Evolutionary conservation across 1,139 yeast species (phyloP), one percentile per base, ranked within the genome.

Genomic region (Yamadazyma diddensiae): DNA sequence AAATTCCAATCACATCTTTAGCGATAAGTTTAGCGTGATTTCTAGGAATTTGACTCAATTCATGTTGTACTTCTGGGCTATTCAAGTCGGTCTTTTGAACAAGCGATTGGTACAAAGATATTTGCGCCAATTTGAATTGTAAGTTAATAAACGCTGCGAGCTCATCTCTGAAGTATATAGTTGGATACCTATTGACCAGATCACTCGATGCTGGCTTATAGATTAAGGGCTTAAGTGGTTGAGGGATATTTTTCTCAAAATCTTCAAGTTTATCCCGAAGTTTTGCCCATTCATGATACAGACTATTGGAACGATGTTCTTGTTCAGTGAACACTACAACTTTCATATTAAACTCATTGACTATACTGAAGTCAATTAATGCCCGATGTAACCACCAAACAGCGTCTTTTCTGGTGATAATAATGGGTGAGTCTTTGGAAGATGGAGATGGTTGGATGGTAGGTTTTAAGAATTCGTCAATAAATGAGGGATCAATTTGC

Each of bases 361-460:
- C 49, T 15, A 47, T 39, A 35, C 63, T 52, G 35, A 52, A 57
- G 30, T 54, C 53, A 11, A 60, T 35, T 23, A 60, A 42, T 25
- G 64, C 50, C 38, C 59, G 55, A 34, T 64, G 61, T 23, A 60
- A 43, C 71, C 70, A 67, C 71, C 70, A 66, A 15, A 53, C 40
- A 4, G 56, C 45, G 18, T 49, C 53, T 29, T 47, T 42, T 34
- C 42, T 43, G 24, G 43, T 42, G 8, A 51, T 37, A 6, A 22
- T 21, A 6, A 9, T 21, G 8, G 22, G 25, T 12, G 39, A 21
- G n/a, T 27, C 34, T 15, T 21, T 24, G 14, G 21, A 21, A 18
- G 28, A 21, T 16, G 28, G 21, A 19, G 24, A n/a, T 4, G 18
- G 9, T 5, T 23, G 24, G 38, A 5, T 26, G 31, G 28, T 21